These are phyloP conservation scores for Elsinoe australis DNA, from an alignment of 2,329 filamentous ascomycete genomes.

Conservation along the genomic window DNA sequence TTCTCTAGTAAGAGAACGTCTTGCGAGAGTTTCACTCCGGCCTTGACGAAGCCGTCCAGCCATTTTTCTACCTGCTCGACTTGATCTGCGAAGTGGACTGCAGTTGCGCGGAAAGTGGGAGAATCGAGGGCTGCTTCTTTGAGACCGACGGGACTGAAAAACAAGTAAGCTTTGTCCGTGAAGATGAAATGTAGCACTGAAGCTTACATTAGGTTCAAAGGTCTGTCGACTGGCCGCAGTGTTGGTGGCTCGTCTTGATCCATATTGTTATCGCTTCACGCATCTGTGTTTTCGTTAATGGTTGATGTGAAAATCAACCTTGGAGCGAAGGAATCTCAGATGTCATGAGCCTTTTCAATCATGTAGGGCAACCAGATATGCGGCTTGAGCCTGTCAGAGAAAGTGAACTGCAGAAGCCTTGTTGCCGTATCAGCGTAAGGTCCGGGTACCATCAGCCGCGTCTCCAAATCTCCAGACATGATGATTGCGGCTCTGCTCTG, in stretches of 20 bases:
- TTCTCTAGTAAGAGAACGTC: constrained; percentile 71
- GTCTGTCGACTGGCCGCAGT: constrained; percentile 35
- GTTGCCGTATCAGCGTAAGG: neutral
- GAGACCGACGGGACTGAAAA: constrained; percentile 64
- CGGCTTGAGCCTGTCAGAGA: neutral
- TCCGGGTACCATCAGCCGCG: too few relatives aligned
- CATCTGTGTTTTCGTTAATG: too few relatives aligned
- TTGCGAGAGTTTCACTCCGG: constrained; percentile 53
- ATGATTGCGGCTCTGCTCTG: constrained; percentile 5
- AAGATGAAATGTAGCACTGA: neutral
- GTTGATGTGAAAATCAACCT: too few relatives aligned
- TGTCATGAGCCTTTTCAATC: too few relatives aligned
- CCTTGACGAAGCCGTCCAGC: constrained; percentile 66
- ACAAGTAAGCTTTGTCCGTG: neutral
- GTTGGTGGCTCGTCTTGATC: constrained; percentile 30
- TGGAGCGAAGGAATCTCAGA: too few relatives aligned
- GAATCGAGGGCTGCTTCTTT: constrained; percentile 96
- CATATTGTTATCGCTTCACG: constrained; percentile 24
- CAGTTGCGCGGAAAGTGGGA: constrained; percentile 83
- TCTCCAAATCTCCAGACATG: too few relatives aligned
- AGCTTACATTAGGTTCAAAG: constrained; percentile 37
- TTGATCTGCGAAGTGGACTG: constrained; percentile 82
- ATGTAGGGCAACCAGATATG: neutral
- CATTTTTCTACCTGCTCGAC: constrained; percentile 85
- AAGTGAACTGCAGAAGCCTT: neutral